Conservation (phyloP, 176 grass and related monocot species). For the Pharus latifolius region DNA sequence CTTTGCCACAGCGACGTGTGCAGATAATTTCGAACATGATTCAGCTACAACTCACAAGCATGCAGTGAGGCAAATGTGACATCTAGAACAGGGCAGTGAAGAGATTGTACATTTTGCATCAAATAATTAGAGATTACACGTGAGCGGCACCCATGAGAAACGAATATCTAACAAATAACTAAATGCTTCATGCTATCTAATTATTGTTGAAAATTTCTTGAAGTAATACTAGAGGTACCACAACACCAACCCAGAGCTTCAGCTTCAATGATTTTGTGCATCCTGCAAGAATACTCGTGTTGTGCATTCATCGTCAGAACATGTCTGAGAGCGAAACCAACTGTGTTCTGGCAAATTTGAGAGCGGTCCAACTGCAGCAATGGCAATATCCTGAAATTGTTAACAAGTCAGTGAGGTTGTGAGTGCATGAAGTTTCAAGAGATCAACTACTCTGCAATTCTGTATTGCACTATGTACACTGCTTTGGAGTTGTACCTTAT, state of each 20-base stretch:
- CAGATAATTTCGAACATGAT: background rate
- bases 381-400: conserved; percentile 58
- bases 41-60: background rate
- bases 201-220: background rate
- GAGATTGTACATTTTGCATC: background rate
- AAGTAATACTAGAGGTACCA: conserved; percentile 22
- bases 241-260: conserved; percentile 1
- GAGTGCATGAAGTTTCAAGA: background rate
- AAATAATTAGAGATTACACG: background rate
- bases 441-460: background rate
- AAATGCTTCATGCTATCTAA: background rate
- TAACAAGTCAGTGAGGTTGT: conserved; percentile 10
- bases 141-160: background rate
- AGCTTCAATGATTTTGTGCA: conserved; percentile 14
- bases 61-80: background rate
- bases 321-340: conserved; percentile 73
- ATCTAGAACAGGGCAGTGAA: background rate
- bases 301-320: conserved; percentile 12
- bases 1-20: background rate
- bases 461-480: background rate
- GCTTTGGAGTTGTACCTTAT: conserved; percentile 48
- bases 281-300: background rate
- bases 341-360: conserved; percentile 58
- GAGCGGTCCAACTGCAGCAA: conserved; percentile 62
- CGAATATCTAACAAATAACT: background rate